A percentile compares a stretch with the other conserved stretches of the same genome.
phyloP scores from a whole-genome alignment of 202 grass and related monocot species.

The Bolboschoenoplectus hybrid region DNA sequence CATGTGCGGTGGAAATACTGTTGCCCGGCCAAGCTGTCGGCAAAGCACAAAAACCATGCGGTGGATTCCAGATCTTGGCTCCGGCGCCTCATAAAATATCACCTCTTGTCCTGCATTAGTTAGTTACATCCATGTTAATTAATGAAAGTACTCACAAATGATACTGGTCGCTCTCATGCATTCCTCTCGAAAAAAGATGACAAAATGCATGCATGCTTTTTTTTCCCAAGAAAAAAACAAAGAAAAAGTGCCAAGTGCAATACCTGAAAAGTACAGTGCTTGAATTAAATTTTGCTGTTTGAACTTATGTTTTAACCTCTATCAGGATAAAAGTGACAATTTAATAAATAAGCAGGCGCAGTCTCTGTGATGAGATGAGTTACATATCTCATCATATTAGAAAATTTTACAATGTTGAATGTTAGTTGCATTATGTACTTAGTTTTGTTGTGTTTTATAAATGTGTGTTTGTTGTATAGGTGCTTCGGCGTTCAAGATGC shows the following conservation, averaged over 20 bases:
- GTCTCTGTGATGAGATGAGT: too few relatives aligned
- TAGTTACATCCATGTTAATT: background rate
- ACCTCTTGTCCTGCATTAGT: constrained; percentile 57
- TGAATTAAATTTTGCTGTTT: too few relatives aligned
- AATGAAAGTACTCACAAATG: background rate
- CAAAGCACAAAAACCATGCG: constrained; percentile 64
- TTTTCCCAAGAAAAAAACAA: too few relatives aligned
- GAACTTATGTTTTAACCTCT: too few relatives aligned
- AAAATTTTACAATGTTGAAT: too few relatives aligned
- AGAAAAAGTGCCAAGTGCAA: background rate
- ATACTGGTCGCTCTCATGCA: background rate
- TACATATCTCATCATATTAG: too few relatives aligned
- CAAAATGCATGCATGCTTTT: background rate
- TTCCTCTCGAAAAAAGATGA: background rate
- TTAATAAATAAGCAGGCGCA: too few relatives aligned
- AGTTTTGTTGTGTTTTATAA: too few relatives aligned
- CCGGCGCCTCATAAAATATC: constrained; percentile 55
- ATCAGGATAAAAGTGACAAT: too few relatives aligned
- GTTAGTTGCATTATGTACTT: too few relatives aligned
- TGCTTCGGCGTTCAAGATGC: too few relatives aligned
- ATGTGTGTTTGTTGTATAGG: too few relatives aligned
- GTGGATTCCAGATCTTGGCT: constrained; percentile 62
- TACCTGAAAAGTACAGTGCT: background rate
- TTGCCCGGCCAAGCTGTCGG: constrained; percentile 54
- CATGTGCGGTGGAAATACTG: constrained; percentile 50